These are phyloP conservation scores for Daldinia sp. DNA, from an alignment of 2,329 filamentous ascomycete species.

Conservation along the genomic window DNA sequence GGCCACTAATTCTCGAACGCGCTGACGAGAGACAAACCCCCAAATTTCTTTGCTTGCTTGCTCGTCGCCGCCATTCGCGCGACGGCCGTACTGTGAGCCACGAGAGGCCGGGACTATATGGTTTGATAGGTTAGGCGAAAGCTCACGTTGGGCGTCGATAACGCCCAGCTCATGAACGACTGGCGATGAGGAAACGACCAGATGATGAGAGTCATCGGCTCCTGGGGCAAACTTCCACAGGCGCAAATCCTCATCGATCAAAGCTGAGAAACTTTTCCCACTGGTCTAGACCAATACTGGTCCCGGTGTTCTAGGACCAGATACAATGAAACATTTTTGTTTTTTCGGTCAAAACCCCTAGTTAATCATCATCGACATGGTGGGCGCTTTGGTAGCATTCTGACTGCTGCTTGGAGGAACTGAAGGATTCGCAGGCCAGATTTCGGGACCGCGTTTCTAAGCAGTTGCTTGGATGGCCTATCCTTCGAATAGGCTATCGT, in stretches of 20 bases:
- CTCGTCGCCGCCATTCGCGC: slow-evolving; percentile 48
- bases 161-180: slow-evolving; percentile 7
- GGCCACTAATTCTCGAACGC: not conserved
- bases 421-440: slow-evolving; percentile 7
- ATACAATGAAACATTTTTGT: slow-evolving; percentile 5
- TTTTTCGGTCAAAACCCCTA: not conserved
- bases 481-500: slow-evolving; percentile 10
- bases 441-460: slow-evolving; percentile 5
- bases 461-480: slow-evolving; percentile 1
- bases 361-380: not conserved
- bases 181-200: slow-evolving; percentile 57
- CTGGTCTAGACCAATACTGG: not conserved
- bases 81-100: slow-evolving; percentile 17
- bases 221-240: slow-evolving; percentile 59
- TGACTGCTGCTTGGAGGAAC: slow-evolving; percentile 3
- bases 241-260: slow-evolving; percentile 62
- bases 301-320: not conserved
- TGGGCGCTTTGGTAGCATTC: not conserved
- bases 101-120: slow-evolving; percentile 60
- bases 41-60: slow-evolving; percentile 53
- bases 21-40: slow-evolving; percentile 39
- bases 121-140: slow-evolving; percentile 49
- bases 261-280: slow-evolving; percentile 56
- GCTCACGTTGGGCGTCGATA: slow-evolving; percentile 8
- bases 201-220: slow-evolving; percentile 64